Evolutionary conservation across 2,329 filamentous ascomycete species (phyloP).

Genomic region (Microsporum audouinii): DNA sequence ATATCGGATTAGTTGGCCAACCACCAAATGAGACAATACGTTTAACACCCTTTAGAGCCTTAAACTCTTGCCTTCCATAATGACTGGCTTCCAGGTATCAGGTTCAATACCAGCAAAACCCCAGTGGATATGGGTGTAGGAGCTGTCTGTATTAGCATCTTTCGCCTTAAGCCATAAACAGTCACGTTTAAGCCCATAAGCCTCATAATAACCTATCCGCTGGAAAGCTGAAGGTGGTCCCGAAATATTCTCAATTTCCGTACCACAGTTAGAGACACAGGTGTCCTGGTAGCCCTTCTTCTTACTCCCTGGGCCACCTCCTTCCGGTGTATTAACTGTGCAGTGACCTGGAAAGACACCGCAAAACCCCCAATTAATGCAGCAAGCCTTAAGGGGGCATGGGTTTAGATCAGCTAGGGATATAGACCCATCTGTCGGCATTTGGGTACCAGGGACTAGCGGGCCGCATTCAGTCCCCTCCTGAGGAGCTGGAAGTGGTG

Average conservation of each 20-base stretch:
- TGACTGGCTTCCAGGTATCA: background rate
- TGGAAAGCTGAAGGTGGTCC: slow-evolving; percentile 15
- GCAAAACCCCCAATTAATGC: slow-evolving; percentile 37
- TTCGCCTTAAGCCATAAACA: slow-evolving; percentile 15
- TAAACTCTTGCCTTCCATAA: background rate
- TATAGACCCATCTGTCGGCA: slow-evolving; percentile 25
- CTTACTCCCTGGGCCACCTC: slow-evolving; percentile 1
- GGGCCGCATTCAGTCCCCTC: slow-evolving; percentile 40
- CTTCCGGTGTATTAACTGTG: slow-evolving; percentile 9
- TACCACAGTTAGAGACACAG: slow-evolving; percentile 23
- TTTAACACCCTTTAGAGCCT: background rate
- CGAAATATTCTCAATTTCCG: slow-evolving; percentile 5
- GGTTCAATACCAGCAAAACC: slow-evolving; percentile 21
- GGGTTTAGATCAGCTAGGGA: slow-evolving; percentile 36
- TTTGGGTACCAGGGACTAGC: slow-evolving; percentile 29
- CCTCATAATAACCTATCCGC: slow-evolving; percentile 25
- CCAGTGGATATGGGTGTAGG: slow-evolving; percentile 24
- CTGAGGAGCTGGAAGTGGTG: slow-evolving; percentile 37
- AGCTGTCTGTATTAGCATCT: background rate
- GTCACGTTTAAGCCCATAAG: slow-evolving; percentile 24
- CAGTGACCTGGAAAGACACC: slow-evolving; percentile 39
- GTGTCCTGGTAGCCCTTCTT: slow-evolving; percentile 22
- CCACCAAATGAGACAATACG: slow-evolving; percentile 28
- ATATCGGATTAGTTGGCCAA: slow-evolving; percentile 20
- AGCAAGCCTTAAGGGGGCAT: slow-evolving; percentile 37